Conservation (phyloP, 805 yeast species). For the Metschnikowia rubicola region DNA sequence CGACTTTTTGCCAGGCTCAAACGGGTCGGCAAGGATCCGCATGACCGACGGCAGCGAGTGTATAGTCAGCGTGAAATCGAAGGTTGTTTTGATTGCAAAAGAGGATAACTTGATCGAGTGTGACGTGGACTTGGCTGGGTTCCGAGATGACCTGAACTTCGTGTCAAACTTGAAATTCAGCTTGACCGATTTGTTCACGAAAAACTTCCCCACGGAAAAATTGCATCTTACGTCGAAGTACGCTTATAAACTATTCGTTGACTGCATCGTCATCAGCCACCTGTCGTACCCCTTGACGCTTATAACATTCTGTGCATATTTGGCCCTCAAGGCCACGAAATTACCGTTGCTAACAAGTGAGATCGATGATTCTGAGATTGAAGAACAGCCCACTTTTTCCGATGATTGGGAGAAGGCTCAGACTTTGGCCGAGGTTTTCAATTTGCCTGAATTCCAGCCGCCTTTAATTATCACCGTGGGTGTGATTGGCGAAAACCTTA, state of each 20-base stretch:
- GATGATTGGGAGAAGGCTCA: slow-evolving; percentile 76
- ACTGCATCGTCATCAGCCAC: slow-evolving; percentile 73
- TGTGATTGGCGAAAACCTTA: slow-evolving; percentile 60
- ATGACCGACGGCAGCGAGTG: slow-evolving; percentile 91
- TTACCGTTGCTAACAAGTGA: slow-evolving; percentile 71
- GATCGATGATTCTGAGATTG: slow-evolving; percentile 62
- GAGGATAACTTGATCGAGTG: slow-evolving; percentile 58
- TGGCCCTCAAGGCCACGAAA: slow-evolving; percentile 75
- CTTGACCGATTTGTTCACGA: slow-evolving; percentile 50
- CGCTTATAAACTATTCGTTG: slow-evolving; percentile 73
- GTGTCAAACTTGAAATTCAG: slow-evolving; percentile 61
- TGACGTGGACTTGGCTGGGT: slow-evolving; percentile 78
- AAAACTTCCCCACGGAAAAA: slow-evolving; percentile 49
- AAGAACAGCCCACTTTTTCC: slow-evolving; percentile 85
- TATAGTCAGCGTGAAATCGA: slow-evolving; percentile 84
- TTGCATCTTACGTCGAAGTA: slow-evolving; percentile 70
- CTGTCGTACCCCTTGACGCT: slow-evolving; percentile 79
- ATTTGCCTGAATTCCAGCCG: slow-evolving; percentile 47
- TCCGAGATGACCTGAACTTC: slow-evolving; percentile 73
- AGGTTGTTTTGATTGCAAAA: slow-evolving; percentile 51
- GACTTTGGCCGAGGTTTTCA: slow-evolving; percentile 37
- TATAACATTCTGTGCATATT: slow-evolving; percentile 72
- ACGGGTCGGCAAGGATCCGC: slow-evolving; percentile 88
- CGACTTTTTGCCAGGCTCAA: slow-evolving; percentile 78
- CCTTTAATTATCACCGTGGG: slow-evolving; percentile 79